phyloP scores from a whole-genome alignment of 2,329 filamentous ascomycete genomes.

The Botrytis porri region DNA sequence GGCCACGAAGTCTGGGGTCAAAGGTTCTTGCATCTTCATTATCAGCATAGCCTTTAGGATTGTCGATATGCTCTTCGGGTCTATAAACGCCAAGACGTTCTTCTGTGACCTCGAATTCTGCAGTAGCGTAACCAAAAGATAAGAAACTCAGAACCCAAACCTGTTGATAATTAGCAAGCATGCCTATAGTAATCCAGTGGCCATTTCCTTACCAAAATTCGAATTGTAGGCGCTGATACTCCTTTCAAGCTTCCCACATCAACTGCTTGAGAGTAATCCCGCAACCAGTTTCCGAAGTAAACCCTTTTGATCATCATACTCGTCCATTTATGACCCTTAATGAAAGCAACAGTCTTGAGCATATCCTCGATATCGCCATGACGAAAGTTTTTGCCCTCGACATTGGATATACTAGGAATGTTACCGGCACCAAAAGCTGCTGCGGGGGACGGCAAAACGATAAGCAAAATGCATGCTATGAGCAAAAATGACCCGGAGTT shows the following conservation, averaged over 20 bases:
- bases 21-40: conserved; percentile 79
- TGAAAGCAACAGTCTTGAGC: conserved; percentile 72
- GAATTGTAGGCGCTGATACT: conserved; percentile 73
- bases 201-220: conserved; percentile 57
- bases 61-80: conserved; percentile 72
- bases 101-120: conserved; percentile 78
- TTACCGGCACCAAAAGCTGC: conserved; percentile 68
- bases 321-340: conserved; percentile 82
- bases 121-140: conserved; percentile 80
- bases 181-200: background rate
- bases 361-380: conserved; percentile 81
- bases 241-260: conserved; percentile 78
- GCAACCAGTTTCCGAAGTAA: conserved; percentile 83
- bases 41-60: conserved; percentile 80
- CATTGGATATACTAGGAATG: conserved; percentile 59
- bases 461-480: conserved; percentile 50
- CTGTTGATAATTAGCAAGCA: conserved; percentile 36
- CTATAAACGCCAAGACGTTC: conserved; percentile 78
- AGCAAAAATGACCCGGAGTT: conserved; percentile 43
- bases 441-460: conserved; percentile 55
- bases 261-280: conserved; percentile 81
- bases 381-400: conserved; percentile 65
- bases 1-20: conserved; percentile 77
- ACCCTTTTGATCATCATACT: conserved; percentile 73
- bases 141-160: conserved; percentile 81